Conservation (phyloP, 345 rosid species). For the Toxicodendron radicans region DNA sequence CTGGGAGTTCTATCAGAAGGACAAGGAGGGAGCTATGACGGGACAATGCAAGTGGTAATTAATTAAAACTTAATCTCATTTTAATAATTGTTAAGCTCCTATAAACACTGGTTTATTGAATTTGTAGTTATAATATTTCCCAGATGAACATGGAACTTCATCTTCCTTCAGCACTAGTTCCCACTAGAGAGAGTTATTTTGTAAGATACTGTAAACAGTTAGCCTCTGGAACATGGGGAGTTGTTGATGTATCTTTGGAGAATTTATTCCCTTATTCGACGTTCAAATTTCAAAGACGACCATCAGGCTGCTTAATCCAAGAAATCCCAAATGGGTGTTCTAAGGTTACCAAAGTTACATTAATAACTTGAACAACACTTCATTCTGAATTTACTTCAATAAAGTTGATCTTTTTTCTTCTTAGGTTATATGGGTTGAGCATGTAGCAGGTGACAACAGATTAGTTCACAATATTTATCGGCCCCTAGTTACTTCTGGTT, state of each 20-base stretch:
- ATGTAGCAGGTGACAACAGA: slow-evolving; percentile 41
- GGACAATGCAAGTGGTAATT: slow-evolving; percentile 50
- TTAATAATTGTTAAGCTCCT: too few species aligned
- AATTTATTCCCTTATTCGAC: slow-evolving; percentile 30
- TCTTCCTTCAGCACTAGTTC: slow-evolving; percentile 42
- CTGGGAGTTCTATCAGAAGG: slow-evolving; percentile 38
- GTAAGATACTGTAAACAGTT: slow-evolving; percentile 43
- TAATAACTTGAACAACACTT: too few species aligned
- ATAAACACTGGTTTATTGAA: too few species aligned
- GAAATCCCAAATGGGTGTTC: slow-evolving; percentile 30
- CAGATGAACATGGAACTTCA: slow-evolving; percentile 54
- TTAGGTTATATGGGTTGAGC: slow-evolving; percentile 64
- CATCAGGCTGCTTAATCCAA: slow-evolving; percentile 54
- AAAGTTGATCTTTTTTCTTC: not conserved
- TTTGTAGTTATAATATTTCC: not conserved
- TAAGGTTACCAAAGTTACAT: slow-evolving; percentile 23
- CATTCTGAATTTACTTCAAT: not conserved
- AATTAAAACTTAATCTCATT: too few species aligned
- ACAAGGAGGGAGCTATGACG: slow-evolving; percentile 29
- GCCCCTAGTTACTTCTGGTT: slow-evolving; percentile 38
- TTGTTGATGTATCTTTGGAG: slow-evolving; percentile 58
- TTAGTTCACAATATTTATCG: slow-evolving; percentile 28
- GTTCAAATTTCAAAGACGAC: slow-evolving; percentile 36
- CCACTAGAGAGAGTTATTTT: slow-evolving; percentile 36
- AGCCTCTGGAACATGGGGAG: slow-evolving; percentile 38